A percentile compares a stretch with the other conserved stretches of the same genome.
phyloP scores from a whole-genome alignment of 2,329 filamentous ascomycete species.

The Pseudogymnoascus verrucosus region DNA sequence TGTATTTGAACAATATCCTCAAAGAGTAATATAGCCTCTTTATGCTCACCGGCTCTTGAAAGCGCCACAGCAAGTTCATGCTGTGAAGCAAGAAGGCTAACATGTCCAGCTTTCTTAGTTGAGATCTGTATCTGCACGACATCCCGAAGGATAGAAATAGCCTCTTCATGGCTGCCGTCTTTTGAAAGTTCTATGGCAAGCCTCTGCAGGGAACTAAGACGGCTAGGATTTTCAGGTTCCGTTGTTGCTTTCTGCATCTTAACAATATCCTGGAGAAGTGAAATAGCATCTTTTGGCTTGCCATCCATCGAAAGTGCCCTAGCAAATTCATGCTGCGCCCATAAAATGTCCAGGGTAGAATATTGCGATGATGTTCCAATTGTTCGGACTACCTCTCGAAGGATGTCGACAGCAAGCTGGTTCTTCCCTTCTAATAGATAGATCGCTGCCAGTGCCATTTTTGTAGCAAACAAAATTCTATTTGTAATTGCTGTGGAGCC shows the following conservation, averaged over 20 bases:
- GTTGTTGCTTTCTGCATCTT: background rate
- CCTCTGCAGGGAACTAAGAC: background rate
- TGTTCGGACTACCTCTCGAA: background rate
- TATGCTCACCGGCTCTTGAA: background rate
- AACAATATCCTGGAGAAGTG: conserved; percentile 6
- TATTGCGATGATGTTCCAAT: background rate
- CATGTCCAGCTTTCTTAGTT: background rate
- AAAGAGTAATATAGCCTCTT: conserved; percentile 7
- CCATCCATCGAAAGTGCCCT: background rate
- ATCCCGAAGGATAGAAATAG: background rate
- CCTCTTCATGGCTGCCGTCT: background rate
- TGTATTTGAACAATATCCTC: conserved; percentile 1
- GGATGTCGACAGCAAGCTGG: background rate
- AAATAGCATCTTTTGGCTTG: background rate
- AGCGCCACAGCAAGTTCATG: background rate
- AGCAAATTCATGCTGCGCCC: background rate
- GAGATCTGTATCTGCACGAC: background rate
- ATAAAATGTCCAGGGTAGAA: background rate
- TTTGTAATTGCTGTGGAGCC: background rate
- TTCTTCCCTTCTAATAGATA: background rate
- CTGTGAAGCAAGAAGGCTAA: conserved; percentile 8
- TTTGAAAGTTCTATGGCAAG: background rate
- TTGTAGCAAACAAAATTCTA: background rate
- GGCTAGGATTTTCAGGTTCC: conserved; percentile 2
- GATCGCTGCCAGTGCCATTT: background rate